These are phyloP conservation scores for Aureobasidium pullulans DNA, from an alignment of 2,329 filamentous ascomycete species.

Conservation along the genomic window DNA sequence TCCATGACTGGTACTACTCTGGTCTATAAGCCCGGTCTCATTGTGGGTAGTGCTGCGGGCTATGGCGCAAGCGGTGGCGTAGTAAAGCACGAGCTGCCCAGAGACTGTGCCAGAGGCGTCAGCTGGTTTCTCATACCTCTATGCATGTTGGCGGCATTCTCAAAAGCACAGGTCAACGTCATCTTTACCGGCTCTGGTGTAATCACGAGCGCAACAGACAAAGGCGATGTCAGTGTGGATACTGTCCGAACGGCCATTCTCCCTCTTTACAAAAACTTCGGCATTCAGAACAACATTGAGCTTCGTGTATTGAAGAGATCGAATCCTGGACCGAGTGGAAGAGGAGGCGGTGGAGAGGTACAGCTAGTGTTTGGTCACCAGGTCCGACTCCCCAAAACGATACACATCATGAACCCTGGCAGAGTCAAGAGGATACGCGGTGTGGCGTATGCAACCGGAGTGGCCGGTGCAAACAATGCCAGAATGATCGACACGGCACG, in stretches of 20 bases:
- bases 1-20: constrained; percentile 93
- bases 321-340: constrained; percentile 66
- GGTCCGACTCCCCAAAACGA: constrained; percentile 83
- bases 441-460: constrained; percentile 88
- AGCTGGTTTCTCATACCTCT: constrained; percentile 89
- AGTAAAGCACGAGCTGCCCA: constrained; percentile 72
- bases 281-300: constrained; percentile 80
- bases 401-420: constrained; percentile 79
- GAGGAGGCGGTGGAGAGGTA: constrained; percentile 83
- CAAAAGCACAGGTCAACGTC: constrained; percentile 84
- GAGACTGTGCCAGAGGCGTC: constrained; percentile 69
- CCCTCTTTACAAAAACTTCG: constrained; percentile 83
- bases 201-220: constrained; percentile 77
- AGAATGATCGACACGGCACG: constrained; percentile 89
- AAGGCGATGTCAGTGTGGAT: constrained; percentile 84
- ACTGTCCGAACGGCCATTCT: constrained; percentile 88
- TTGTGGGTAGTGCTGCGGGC: constrained; percentile 75
- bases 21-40: constrained; percentile 84
- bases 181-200: constrained; percentile 85
- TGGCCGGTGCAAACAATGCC: constrained; percentile 86
- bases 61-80: constrained; percentile 67
- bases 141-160: constrained; percentile 85
- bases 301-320: constrained; percentile 73
- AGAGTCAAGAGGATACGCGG: constrained; percentile 82
- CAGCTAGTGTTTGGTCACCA: constrained; percentile 90